A percentile compares a stretch with the other conserved stretches of the same genome.
Conservation (phyloP, 2,329 filamentous ascomycete species). For the Clonostachys chloroleuca region DNA sequence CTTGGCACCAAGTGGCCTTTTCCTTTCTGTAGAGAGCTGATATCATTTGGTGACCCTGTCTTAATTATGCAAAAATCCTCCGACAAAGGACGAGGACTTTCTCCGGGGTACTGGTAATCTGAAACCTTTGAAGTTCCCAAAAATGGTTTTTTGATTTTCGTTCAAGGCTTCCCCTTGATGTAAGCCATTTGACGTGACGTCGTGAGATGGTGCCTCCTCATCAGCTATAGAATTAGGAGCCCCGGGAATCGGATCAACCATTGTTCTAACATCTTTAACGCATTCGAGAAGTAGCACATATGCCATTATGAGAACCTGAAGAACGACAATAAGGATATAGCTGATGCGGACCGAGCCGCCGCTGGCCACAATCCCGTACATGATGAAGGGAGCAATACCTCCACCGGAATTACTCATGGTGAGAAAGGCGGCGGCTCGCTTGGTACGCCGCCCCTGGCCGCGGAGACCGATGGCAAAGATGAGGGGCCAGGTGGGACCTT, state of each 20-base stretch:
- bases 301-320: constrained; percentile 38
- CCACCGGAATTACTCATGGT: constrained; percentile 73
- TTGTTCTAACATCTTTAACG: constrained; percentile 36
- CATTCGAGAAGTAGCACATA: constrained; percentile 46
- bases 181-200: too few relatives aligned
- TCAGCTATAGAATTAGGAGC: too few relatives aligned
- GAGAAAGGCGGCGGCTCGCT: constrained; percentile 72
- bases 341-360: constrained; percentile 59
- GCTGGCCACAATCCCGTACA: constrained; percentile 60
- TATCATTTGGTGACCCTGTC: too few relatives aligned
- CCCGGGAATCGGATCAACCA: constrained; percentile 23
- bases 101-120: too few relatives aligned
- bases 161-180: too few relatives aligned
- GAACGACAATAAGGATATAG: constrained; percentile 57
- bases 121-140: too few relatives aligned
- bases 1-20: too few relatives aligned
- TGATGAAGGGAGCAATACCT: constrained; percentile 69
- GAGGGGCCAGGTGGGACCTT: constrained; percentile 78
- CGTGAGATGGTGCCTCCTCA: too few relatives aligned
- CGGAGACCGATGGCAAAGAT: constrained; percentile 77
- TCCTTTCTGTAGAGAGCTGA: too few relatives aligned
- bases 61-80: too few relatives aligned
- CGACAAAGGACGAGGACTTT: too few relatives aligned
- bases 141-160: too few relatives aligned
- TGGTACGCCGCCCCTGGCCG: constrained; percentile 75